These are phyloP conservation scores for Eutrema yunnanense DNA, from an alignment of 345 rosid genomes.

Conservation along the genomic window DNA sequence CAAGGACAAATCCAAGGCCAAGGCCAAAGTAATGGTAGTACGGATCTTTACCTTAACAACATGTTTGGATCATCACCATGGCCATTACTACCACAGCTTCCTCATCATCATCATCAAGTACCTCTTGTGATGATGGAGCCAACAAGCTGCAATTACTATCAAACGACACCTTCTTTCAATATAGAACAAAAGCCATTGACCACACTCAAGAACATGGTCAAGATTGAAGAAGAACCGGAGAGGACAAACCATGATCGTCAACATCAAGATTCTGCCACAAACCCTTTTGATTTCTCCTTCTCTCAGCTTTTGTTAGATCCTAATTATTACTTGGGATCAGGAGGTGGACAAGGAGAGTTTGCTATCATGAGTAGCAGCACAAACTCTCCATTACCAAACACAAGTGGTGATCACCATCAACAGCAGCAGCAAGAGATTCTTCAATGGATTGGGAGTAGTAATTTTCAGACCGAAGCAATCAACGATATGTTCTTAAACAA, in stretches of 20 bases:
- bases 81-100: conserved; percentile 36
- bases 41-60: conserved; percentile 27
- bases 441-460: conserved; percentile 35
- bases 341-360: conserved; percentile 22
- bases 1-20: conserved; percentile 20
- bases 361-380: conserved; percentile 27
- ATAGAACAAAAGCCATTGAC: conserved; percentile 22
- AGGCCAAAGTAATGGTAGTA: conserved; percentile 20
- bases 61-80: conserved; percentile 36
- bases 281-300: conserved; percentile 33
- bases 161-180: conserved; percentile 12
- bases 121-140: conserved; percentile 27
- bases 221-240: conserved; percentile 23
- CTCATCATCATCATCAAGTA: conserved; percentile 21
- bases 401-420: conserved; percentile 12
- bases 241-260: conserved; percentile 12
- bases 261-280: conserved; percentile 21
- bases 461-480: conserved; percentile 24
- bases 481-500: conserved; percentile 24
- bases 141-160: conserved; percentile 20
- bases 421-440: conserved; percentile 24
- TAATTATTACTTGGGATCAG: conserved; percentile 23
- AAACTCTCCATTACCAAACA: conserved; percentile 33
- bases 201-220: conserved; percentile 27
- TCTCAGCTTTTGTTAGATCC: conserved; percentile 31